These are phyloP conservation scores for Vinca major DNA, from an alignment of 305 asterid species.

Conservation along the genomic window DNA sequence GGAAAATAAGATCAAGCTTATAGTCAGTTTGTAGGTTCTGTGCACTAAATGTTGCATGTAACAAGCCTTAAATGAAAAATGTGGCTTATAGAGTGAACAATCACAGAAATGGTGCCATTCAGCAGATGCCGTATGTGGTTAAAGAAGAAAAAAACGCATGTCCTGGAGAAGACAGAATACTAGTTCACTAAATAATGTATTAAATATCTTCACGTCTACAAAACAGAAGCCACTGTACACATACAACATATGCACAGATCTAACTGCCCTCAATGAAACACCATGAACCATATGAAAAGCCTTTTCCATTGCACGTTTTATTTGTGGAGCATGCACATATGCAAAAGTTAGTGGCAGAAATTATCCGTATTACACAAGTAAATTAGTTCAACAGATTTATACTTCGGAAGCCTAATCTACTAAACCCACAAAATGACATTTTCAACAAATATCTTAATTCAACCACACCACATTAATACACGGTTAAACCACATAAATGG, in stretches of 20 bases:
- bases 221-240: background rate
- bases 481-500: background rate
- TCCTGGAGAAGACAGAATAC: background rate
- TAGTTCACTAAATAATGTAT: background rate
- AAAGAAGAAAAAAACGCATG: no score
- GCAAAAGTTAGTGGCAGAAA: background rate
- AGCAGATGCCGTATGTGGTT: background rate
- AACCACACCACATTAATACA: background rate
- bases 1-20: slow-evolving; percentile 27
- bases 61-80: background rate
- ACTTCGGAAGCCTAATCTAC: background rate
- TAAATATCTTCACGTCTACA: background rate
- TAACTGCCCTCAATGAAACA: background rate
- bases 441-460: background rate
- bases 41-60: background rate
- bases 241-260: background rate
- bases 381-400: background rate
- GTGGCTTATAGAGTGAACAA: background rate
- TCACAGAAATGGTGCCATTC: background rate
- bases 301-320: background rate
- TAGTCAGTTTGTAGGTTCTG: slow-evolving; percentile 7
- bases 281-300: background rate
- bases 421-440: background rate
- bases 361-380: background rate
- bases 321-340: background rate